Conservation (phyloP, 768 basidiomycete genomes). For the Candolleomyces efflorescens region DNA sequence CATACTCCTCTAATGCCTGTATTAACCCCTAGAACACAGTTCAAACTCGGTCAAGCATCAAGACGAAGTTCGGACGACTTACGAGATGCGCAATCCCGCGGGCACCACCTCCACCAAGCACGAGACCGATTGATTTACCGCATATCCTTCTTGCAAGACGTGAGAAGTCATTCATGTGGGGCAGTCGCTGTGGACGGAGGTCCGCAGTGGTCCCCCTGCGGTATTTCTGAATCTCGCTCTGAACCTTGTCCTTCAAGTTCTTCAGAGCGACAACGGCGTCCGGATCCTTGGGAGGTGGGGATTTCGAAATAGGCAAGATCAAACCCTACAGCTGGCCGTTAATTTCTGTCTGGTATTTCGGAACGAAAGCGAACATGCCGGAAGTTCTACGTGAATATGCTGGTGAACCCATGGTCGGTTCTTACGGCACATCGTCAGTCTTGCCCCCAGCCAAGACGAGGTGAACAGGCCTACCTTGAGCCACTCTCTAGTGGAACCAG, state of each 20-base stretch:
- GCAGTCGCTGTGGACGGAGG: conserved; percentile 68
- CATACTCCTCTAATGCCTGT: conserved; percentile 85
- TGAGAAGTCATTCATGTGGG: conserved; percentile 88
- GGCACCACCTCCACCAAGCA: conserved; percentile 97
- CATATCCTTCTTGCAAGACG: conserved; percentile 87
- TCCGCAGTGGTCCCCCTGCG: conserved; percentile 54
- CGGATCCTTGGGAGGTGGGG: conserved; percentile 66
- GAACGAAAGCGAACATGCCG: conserved; percentile 36
- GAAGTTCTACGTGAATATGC: conserved; percentile 92
- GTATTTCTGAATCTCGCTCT: conserved; percentile 85
- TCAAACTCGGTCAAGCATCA: background rate
- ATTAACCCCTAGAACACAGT: conserved; percentile 70
- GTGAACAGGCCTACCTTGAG: conserved; percentile 56
- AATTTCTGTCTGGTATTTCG: conserved; percentile 1
- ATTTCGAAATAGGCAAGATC: conserved; percentile 59
- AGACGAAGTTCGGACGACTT: conserved; percentile 5
- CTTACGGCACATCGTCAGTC: conserved; percentile 34
- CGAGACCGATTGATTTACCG: conserved; percentile 89
- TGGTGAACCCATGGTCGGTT: conserved; percentile 95
- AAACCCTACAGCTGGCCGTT: conserved; percentile 50
- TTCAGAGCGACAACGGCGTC: conserved; percentile 87
- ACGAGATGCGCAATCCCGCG: conserved; percentile 55
- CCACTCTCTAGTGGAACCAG: conserved; percentile 95
- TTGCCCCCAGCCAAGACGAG: background rate
- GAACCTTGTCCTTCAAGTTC: conserved; percentile 89